Evolutionary conservation across 2,329 filamentous ascomycete genomes (phyloP), one percentile per base, ranked within the genome.

Genomic region (Scleromitrula shiraiana): DNA sequence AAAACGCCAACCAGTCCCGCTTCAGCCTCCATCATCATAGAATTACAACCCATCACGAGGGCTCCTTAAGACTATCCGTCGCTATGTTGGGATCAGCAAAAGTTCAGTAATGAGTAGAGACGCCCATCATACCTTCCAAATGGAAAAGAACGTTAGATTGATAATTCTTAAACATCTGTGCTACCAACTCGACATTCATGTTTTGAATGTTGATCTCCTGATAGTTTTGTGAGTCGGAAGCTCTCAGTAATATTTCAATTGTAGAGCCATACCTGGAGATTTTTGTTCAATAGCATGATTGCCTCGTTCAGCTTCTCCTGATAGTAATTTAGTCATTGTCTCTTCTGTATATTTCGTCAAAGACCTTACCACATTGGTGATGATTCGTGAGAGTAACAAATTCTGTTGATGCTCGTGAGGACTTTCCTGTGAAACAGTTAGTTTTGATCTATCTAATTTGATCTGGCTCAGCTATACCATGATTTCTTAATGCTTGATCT

Each of bases 91-190:
- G 1, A 30, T 60, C 53, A 64, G 53, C 29, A 51, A 20, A 22
- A 27, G 38, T 55, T 39, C 49, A 47, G 35, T 26, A 46, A 48
- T 46, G 14, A 27, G 32, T 10, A 17, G 4, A 14, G 9, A 41
- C 22, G 19, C 3, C 12, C 7, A 4, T 15, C n/a, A 15, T 73
- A 94, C 93, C 93, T 81, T 97, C 93, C 5, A 98, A 76, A 61
- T 98, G 93, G 66, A 98, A 97, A 5, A 97, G 72, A 12, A 97
- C 91, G 60, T 97, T 98, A 9, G 89, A 95, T 67, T 96, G 90
- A 66, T 98, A 98, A 69, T 97, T 98, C 72, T 97, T 96, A 75
- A 97, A 98, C 93, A 98, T 98, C 65, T 97, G 91, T 1, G 91
- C 90, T 5, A 97, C 93, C 2, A 97, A 77, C 70, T 97, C 93